phyloP scores from a whole-genome alignment of 78 protist species.

The Dictyostelium discoideum region DNA sequence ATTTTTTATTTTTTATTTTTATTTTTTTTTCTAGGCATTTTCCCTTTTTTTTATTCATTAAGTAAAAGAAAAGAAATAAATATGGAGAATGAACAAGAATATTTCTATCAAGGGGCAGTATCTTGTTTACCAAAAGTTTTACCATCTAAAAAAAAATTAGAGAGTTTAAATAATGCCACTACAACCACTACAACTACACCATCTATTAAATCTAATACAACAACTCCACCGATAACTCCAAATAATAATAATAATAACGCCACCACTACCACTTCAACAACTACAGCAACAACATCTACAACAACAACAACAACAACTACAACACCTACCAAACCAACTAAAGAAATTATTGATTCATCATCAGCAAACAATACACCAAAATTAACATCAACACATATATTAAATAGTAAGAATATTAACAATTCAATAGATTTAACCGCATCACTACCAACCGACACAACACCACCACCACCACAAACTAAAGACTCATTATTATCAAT shows the following conservation, averaged over 20 bases:
- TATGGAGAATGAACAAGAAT: not conserved
- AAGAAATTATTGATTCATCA: not conserved
- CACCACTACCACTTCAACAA: not conserved
- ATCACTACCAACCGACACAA: not conserved
- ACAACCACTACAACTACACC: conserved; percentile 14
- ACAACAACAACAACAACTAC: too few species aligned
- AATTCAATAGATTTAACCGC: not conserved
- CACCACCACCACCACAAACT: not conserved
- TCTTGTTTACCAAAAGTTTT: conserved; percentile 22
- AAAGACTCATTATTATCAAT: not conserved
- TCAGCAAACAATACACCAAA: not conserved
- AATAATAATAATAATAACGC: not conserved
- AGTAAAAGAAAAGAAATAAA: not conserved
- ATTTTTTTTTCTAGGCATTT: not conserved
- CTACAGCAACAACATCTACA: not conserved
- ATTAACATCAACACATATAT: not conserved
- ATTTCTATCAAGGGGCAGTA: not conserved
- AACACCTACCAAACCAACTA: not conserved
- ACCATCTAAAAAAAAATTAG: not conserved
- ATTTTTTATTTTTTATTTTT: not conserved
- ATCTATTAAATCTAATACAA: not conserved
- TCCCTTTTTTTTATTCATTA: not conserved
- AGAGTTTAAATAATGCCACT: not conserved
- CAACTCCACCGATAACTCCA: not conserved
- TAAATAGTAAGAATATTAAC: not conserved